Evolutionary conservation across 257 asterid species (phyloP), one percentile per base, ranked within the genome.

Genomic region (Coffea eugenioides): DNA sequence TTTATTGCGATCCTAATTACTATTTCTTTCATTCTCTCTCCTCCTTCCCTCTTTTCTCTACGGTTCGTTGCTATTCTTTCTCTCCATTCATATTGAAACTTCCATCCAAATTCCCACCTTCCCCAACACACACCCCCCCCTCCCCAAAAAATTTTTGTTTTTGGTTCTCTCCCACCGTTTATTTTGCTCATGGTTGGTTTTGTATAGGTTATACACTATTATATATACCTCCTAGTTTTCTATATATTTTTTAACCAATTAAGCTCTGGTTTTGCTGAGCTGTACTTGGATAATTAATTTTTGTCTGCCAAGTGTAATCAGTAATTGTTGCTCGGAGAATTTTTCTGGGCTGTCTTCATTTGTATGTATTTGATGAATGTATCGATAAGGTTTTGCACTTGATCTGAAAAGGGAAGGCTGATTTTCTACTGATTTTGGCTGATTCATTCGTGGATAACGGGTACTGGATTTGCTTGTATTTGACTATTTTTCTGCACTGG

Each of bases 1-100:
- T 83, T 83, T 2, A 6, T 73, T 80, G 88, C 87, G 90, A 85
- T 85, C 91, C 85, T 84, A 43, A 61, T 77, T 82, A 83, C 34
- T 31, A 31, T 54, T 79, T 77, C 74, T 36, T 62, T 51, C 73
- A 18, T 49, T 75, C 80, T 78, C 68, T 61, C 18, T 69, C 70
- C 21, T 6, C 56, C 54, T 12, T 64, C 69, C 69, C 23, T 34
- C 15, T 57, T 57, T 71, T 34, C 70, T 62, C 83, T 80, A 10
- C 39, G 65, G 65, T 85, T 83, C 59, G 88, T 84, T 88, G 51
- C 81, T 71, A 52, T 82, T 78, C 80, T 82, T 68, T 57, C 82
- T 74, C 85, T 41, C 64, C 6, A 49, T 25, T 56, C 36, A n/a
- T 31, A 64, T 69, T 66, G 76, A 73, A 72, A 39, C 13, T 73